Evolutionary conservation across 2,329 filamentous ascomycete genomes (phyloP).

Genomic region (Allantophomopsis lycopodina): DNA sequence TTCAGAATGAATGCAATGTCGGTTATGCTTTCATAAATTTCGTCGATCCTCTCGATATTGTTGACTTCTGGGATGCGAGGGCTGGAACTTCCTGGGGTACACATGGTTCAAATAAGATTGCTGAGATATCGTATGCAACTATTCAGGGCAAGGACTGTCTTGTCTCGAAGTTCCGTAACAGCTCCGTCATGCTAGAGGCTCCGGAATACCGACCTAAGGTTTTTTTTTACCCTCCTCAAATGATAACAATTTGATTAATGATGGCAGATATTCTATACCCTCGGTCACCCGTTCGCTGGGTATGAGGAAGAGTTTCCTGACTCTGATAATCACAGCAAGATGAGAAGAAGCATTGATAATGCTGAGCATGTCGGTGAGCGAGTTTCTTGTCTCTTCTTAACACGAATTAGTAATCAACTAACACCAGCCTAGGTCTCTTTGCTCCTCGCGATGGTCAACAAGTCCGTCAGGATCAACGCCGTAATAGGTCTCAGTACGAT

Average conservation of each 20-base stretch:
- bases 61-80: conserved; percentile 30
- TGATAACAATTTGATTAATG: conserved; percentile 31
- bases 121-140: conserved; percentile 91
- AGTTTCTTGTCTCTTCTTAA: not conserved
- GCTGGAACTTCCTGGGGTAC: conserved; percentile 30
- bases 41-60: conserved; percentile 30
- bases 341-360: conserved; percentile 78
- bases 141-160: conserved; percentile 88
- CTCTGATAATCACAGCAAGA: conserved; percentile 76
- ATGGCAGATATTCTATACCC: conserved; percentile 39
- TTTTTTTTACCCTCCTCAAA: conserved; percentile 5
- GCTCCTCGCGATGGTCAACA: conserved; percentile 66
- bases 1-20: conserved; percentile 76
- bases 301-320: conserved; percentile 62
- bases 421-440: conserved; percentile 46
- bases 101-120: conserved; percentile 47
- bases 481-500: conserved; percentile 66
- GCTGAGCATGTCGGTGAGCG: conserved; percentile 67
- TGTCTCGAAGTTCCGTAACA: conserved; percentile 92
- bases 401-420: not conserved
- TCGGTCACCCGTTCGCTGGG: conserved; percentile 38
- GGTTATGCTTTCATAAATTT: conserved; percentile 98
- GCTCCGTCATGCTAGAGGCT: conserved; percentile 84
- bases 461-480: conserved; percentile 61
- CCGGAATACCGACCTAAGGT: conserved; percentile 76